Evolutionary conservation across 2,329 filamentous ascomycete species (phyloP), one percentile per base, ranked within the genome.

Genomic region (Mycosphaerella arachidis): DNA sequence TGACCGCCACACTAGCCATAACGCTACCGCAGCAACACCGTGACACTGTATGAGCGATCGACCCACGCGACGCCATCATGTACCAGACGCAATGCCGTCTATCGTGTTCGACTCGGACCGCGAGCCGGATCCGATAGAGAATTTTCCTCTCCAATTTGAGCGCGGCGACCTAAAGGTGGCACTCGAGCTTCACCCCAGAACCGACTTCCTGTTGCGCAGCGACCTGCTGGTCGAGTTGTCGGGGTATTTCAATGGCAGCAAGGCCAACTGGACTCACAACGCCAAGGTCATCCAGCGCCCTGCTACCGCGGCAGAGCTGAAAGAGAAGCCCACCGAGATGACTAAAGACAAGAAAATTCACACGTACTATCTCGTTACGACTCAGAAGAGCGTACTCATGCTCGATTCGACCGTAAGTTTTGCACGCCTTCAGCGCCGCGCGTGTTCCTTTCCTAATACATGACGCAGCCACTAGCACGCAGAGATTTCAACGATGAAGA

Each of bases 261-360:
- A 43, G 16, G 16, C 6, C 1, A 5, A 43, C 16, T 43, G 37
- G 16, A n/a, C 37, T 6, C 3, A 43, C 1, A n/a, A 16, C 12
- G 37, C 16, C 4, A 43, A 43, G 5, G 16, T 16, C 16, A 7
- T 43, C 4, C 37, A 31, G 46, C 30, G 8, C n/a, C 20, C 31
- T 4, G 29, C 30, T 24, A 55, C 53, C 3, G 43, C 48, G 10
- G 35, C 50, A 18, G 43, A 58, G n/a, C 48, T 61, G 12, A 24
- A 58, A n/a, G 48, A 50, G 13, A 29, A 61, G 31, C 43, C 37
- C 13, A 18, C 16, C 4, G 52, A 61, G 10, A 30, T 61, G 45
- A 31, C 7, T 2, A 43, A 5, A 13, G 37, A 43, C 16, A 6
- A 2, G 10, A 43, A 43, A 1, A 43, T 43, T 43, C 4, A 6